Evolutionary conservation across 2,329 filamentous ascomycete genomes (phyloP), one percentile per base, ranked within the genome.

Genomic region (Nothophoma quercina): DNA sequence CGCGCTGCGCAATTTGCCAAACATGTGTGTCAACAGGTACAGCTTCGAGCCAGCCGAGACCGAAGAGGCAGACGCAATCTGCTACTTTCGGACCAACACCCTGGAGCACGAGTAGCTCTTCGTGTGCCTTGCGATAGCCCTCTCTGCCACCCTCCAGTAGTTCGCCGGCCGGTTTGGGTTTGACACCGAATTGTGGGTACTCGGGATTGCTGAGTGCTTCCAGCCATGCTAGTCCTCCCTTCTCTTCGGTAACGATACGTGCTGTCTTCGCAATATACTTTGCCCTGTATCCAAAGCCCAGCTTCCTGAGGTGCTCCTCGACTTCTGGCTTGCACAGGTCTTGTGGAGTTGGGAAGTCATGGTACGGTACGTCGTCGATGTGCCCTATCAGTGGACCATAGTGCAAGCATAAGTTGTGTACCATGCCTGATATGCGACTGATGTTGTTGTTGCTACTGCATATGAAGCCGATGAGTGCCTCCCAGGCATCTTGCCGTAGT

Each of bases 361-460:
- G 88, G 70, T 95, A 95, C 4, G 87, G 75, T 45, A 88, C 83
- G 26, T 85, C 83, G 22, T 85, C 87, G 45, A 96, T 73, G 33
- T 86, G 81, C 1, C 85, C 90, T 46, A 98, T 84, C 4, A 90
- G 78, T 0, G 87, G 84, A 0, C 95, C 95, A 67, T 97, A 99
- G 67, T 96, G 84, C 22, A 84, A 74, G 71, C 96, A 99, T 10
- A 99, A 79, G 65, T 96, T 98, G 63, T 96, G 87, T 18, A 93
- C 92, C 95, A 99, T 99, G 75, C 96, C 90, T 5, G 90, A 93
- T 71, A 99, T 99, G 30, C 95, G 86, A 2, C 88, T 84, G 55
- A 99, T 99, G 71, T 99, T 97, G 77, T 99, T 99, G 77, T 99
- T 99, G 76, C 92, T 96, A 75, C 93, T 97, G 81, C 95, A 99